Base-by-base conservation (phyloP, 805 yeast genomes). In the Saturnispora zaruensis region DNA sequence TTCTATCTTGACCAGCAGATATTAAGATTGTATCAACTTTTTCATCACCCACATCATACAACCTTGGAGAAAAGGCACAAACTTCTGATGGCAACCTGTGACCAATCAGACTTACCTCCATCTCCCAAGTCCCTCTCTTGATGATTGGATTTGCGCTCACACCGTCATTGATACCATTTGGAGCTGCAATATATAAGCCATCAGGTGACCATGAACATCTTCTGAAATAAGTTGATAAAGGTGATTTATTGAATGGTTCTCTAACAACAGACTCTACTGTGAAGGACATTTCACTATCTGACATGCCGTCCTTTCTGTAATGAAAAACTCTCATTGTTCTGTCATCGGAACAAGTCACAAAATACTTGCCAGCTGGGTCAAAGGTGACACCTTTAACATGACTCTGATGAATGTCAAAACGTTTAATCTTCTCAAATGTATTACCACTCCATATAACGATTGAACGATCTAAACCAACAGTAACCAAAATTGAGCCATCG, bases 341-440 rank as follows among this genome's bases (percentile, higher is more conserved):
- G 66, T 93, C 99, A 66, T 93, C 99, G 1, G 96, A 86, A 21
- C 95, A 90, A 0, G 99, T 91, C 6, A 96, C 97, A 70, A 93
- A 93, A 65, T 88, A 93, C 68, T 93, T 93, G 65, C 89, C 89
- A 3, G 99, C 99, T 0, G 99, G 99, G 64, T 93, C 99, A 66
- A 93, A 93, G 1, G 91, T 91, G 11, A 93, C 87, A 51, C 99
- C 98, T 66, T 93, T 93, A 25, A 93, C 97, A 69, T 87, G 91
- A 2, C 96, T 86, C 62, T 88, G 95, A 65, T 93, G 99, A 21
- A 89, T 83, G 60, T 91, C 97, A 59, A 88, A 86, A 30, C 96
- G 71, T 63, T 87, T 88, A 50, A 91, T 79, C 55, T 87, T 78
- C 67, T 93, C 95, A 72, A 93, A 89, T 0, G 96, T 91, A 2